Conservation (phyloP, 176 grass and related monocot species). For the Oryza meridionalis region DNA sequence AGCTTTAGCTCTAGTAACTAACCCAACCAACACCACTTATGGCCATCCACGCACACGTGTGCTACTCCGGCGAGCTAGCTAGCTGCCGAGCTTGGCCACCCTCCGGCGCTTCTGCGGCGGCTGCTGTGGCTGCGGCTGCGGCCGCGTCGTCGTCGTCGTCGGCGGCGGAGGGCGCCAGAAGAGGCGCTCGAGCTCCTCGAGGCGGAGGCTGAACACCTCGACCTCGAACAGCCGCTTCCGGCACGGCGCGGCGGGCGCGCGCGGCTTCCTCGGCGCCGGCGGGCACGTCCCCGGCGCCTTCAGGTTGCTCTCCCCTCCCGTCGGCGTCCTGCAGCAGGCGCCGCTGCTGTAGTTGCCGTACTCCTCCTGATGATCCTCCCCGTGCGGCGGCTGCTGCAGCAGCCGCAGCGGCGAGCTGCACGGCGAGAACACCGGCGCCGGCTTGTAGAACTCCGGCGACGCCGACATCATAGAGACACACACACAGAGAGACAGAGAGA, state of each 20-base stretch:
- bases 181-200: slow-evolving; percentile 67
- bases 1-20: neutral
- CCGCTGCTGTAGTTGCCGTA: too few relatives aligned
- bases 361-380: slow-evolving; percentile 8
- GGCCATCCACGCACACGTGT: neutral
- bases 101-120: slow-evolving; percentile 57
- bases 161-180: slow-evolving; percentile 38
- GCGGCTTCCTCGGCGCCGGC: slow-evolving; percentile 74
- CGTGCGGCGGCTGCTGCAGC: slow-evolving; percentile 34
- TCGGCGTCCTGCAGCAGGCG: slow-evolving; percentile 62
- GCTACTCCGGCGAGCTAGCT: neutral
- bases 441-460: slow-evolving; percentile 77
- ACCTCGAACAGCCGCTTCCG: slow-evolving; percentile 77
- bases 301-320: slow-evolving; percentile 54
- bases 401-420: slow-evolving; percentile 55
- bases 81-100: slow-evolving; percentile 35
- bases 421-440: slow-evolving; percentile 47
- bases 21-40: slow-evolving; percentile 38
- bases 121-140: neutral
- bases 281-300: slow-evolving; percentile 50
- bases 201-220: slow-evolving; percentile 68
- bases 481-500: too few relatives aligned
- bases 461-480: slow-evolving; percentile 49
- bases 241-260: slow-evolving; percentile 55
- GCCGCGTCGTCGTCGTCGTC: neutral